These are phyloP conservation scores for Cicer cuneatum DNA, from an alignment of 306 rosid genomes.

Conservation along the genomic window DNA sequence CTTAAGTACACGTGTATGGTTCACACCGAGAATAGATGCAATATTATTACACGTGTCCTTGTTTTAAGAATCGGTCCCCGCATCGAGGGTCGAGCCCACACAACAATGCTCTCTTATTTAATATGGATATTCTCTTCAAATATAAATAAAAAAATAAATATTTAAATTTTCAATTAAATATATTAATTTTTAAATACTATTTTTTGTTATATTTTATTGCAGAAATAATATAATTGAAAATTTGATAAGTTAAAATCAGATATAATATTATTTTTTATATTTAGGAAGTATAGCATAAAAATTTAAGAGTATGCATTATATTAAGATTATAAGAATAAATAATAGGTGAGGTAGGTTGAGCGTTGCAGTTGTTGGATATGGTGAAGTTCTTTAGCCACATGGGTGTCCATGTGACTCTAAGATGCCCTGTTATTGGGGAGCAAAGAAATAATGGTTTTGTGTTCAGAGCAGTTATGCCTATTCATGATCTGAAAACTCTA, in stretches of 20 bases:
- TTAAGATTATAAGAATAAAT: too few species aligned
- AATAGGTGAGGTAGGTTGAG: background rate
- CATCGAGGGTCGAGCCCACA: constrained; percentile 59
- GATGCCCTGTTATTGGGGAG: constrained; percentile 54
- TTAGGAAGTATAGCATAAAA: too few species aligned
- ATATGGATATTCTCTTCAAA: too few species aligned
- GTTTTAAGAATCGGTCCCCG: constrained; percentile 51
- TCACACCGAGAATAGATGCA: background rate
- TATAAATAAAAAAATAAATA: too few species aligned
- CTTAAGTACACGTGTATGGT: constrained; percentile 44
- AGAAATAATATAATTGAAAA: too few species aligned
- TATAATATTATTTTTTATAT: too few species aligned
- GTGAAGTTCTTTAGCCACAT: constrained; percentile 36
- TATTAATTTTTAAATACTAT: too few species aligned
- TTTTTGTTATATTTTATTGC: too few species aligned
- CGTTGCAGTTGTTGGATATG: constrained; percentile 30
- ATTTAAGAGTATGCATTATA: too few species aligned
- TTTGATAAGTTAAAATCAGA: too few species aligned
- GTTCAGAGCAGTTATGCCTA: background rate
- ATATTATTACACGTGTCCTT: constrained; percentile 26
- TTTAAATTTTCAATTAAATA: too few species aligned
- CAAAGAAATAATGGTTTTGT: constrained; percentile 37
- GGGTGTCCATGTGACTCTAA: constrained; percentile 50
- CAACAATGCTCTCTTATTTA: too few species aligned
- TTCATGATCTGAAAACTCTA: constrained; percentile 21